A percentile compares a stretch with the other conserved stretches of the same genome.
phyloP scores from a whole-genome alignment of 2,329 filamentous ascomycete genomes.

The Diaporthe sp. region DNA sequence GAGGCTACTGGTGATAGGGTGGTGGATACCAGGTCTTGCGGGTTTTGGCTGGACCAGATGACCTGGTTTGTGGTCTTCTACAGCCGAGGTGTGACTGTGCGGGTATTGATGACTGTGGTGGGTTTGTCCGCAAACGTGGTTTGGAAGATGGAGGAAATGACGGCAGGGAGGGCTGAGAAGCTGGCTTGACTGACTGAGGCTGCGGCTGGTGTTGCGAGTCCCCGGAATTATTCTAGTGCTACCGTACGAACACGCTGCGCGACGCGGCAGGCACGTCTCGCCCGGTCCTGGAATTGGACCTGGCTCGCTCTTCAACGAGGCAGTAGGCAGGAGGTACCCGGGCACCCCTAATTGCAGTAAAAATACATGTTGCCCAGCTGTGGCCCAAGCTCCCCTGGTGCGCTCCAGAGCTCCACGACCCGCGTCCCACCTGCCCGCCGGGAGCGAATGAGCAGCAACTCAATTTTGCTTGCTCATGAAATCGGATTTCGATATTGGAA shows the following conservation, averaged over 20 bases:
- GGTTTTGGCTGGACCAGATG: not conserved
- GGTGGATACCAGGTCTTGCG: not conserved
- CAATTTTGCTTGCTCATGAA: conserved; percentile 38
- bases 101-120: conserved; percentile 1
- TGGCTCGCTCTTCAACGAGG: not conserved
- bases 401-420: not conserved
- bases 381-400: conserved; percentile 12
- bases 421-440: conserved; percentile 21
- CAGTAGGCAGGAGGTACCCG: not conserved
- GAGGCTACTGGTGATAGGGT: not conserved
- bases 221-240: not conserved
- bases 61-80: not conserved
- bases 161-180: conserved; percentile 14
- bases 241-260: not conserved
- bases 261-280: not conserved
- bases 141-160: not conserved
- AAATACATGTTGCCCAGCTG: not conserved
- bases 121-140: not conserved
- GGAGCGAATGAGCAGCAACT: conserved; percentile 34
- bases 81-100: not conserved
- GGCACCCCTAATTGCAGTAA: not conserved
- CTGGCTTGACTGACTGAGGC: conserved; percentile 7
- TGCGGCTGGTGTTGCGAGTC: conserved; percentile 13
- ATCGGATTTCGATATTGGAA: not conserved
- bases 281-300: not conserved